phyloP scores from a whole-genome alignment of 352 stramenopile species.

The Hyaloperonospora brassicae region DNA sequence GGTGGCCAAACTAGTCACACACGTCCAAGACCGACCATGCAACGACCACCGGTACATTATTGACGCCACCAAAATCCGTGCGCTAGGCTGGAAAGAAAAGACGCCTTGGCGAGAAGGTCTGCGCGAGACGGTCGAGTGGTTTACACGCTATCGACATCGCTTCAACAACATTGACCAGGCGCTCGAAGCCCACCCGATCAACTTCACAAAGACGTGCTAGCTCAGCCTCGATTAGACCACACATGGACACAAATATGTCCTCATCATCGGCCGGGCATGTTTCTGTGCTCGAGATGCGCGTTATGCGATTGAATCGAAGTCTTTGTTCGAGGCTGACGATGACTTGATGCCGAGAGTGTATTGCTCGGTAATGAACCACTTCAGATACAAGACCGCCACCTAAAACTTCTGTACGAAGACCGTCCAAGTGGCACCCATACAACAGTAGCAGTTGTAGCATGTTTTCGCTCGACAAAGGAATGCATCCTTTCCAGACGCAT shows the following conservation, averaged over 20 bases:
- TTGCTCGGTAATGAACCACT: no score
- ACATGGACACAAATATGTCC: neutral
- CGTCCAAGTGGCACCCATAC: no score
- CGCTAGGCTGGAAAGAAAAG: constrained; percentile 90
- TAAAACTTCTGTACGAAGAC: no score
- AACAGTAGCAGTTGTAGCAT: no score
- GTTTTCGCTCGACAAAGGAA: no score
- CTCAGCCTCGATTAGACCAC: constrained; percentile 18
- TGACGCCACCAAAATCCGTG: constrained; percentile 85
- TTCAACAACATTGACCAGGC: constrained; percentile 84
- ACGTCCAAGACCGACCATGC: constrained; percentile 90
- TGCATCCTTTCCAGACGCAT: no score
- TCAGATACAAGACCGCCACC: no score
- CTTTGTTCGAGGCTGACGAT: no score
- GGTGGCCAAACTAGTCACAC: constrained; percentile 53
- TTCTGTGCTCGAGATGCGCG: neutral
- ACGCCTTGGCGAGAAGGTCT: constrained; percentile 92
- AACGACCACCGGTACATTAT: constrained; percentile 98
- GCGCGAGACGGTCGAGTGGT: constrained; percentile 87
- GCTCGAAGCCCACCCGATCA: constrained; percentile 68
- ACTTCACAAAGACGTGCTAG: constrained; percentile 67
- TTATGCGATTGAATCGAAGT: no score
- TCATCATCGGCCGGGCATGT: no score
- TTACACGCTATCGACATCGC: constrained; percentile 53
- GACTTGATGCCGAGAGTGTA: no score